phyloP scores from a whole-genome alignment of 495 filamentous ascomycete genomes.

The Penicillium dipodomyicola region DNA sequence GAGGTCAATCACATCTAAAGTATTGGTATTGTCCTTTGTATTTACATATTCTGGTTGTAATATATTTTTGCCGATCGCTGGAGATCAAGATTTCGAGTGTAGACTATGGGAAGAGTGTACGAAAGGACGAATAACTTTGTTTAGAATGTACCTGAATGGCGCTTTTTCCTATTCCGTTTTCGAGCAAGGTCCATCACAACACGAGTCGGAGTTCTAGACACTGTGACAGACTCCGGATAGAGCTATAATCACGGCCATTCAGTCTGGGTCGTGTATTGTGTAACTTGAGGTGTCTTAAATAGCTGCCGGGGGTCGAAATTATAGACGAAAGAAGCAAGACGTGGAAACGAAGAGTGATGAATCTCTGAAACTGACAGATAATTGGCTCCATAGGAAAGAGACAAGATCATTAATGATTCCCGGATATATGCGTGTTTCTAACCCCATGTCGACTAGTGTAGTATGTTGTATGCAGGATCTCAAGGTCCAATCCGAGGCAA shows the following conservation, averaged over 20 bases:
- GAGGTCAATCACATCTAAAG: slow-evolving; percentile 6
- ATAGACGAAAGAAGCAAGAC: background rate
- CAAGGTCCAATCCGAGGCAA: slow-evolving; percentile 4
- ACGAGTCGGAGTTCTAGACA: slow-evolving; percentile 6
- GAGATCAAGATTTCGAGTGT: background rate
- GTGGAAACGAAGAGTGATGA: background rate
- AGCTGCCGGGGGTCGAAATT: background rate
- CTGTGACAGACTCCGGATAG: slow-evolving; percentile 18
- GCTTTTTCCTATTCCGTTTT: slow-evolving; percentile 1
- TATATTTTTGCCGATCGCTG: background rate
- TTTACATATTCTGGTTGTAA: background rate
- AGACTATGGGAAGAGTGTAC: background rate
- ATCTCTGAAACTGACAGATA: background rate
- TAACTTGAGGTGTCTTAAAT: slow-evolving; percentile 28
- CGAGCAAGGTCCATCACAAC: slow-evolving; percentile 15
- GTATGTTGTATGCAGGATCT: slow-evolving; percentile 6
- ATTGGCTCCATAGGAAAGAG: background rate
- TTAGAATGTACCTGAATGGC: background rate
- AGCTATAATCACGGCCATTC: slow-evolving; percentile 2
- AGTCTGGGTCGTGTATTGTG: slow-evolving; percentile 15
- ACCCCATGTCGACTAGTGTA: slow-evolving; percentile 8
- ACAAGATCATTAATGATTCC: background rate
- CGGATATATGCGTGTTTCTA: background rate
- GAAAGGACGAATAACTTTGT: slow-evolving; percentile 1
- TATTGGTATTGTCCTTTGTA: slow-evolving; percentile 15